Conservation (phyloP, 2,329 filamentous ascomycete genomes). For the Aspergillus persii region DNA sequence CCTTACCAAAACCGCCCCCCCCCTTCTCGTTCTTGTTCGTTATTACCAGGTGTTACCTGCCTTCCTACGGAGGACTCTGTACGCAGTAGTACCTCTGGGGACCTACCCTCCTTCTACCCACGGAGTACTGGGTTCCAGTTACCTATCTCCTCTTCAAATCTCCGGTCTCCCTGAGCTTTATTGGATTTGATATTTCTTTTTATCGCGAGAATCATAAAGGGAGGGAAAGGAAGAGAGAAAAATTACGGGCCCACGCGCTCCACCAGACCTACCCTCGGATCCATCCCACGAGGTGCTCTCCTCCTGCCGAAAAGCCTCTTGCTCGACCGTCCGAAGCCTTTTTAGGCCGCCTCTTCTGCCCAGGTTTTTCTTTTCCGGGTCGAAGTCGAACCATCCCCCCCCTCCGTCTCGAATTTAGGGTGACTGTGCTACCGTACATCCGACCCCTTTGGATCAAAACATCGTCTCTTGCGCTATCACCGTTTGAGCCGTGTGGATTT, state of each 20-base stretch:
- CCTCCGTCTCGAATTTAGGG: conserved; percentile 26
- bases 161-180: too few relatives aligned
- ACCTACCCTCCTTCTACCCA: not conserved
- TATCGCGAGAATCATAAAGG: not conserved
- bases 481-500: conserved; percentile 21
- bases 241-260: conserved; percentile 31
- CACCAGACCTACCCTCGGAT: conserved; percentile 38
- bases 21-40: conserved; percentile 12
- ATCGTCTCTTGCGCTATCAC: conserved; percentile 25
- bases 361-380: conserved; percentile 26
- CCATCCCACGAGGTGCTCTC: conserved; percentile 39
- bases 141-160: not conserved
- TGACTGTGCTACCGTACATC: conserved; percentile 20
- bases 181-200: not conserved
- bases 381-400: conserved; percentile 24
- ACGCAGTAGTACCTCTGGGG: too few relatives aligned
- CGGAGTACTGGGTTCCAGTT: not conserved
- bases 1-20: conserved; percentile 17
- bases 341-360: conserved; percentile 29
- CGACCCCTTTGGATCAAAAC: conserved; percentile 25
- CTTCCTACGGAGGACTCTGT: not conserved
- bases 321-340: conserved; percentile 24
- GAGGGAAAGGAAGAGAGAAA: conserved; percentile 10
- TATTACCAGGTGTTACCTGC: conserved; percentile 14
- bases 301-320: conserved; percentile 26